Conservation (phyloP, 192 early-diverging fungal genomes). For the Backusella tarrabulga region DNA sequence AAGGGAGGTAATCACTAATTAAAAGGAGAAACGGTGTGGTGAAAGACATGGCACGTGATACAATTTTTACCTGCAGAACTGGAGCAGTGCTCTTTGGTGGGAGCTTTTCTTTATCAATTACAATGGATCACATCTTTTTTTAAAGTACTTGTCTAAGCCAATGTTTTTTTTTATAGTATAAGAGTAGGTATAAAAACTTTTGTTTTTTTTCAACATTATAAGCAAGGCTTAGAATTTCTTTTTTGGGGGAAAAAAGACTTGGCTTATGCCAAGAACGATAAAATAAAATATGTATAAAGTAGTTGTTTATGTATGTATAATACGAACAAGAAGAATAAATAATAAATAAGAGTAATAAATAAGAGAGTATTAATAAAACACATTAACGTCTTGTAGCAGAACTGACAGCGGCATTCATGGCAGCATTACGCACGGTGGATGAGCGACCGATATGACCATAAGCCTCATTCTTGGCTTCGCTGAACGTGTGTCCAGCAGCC, state of each 20-base stretch:
- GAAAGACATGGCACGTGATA: not conserved
- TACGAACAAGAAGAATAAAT: too few relatives aligned
- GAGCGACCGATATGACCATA: conserved; percentile 32
- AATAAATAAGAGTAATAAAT: not conserved
- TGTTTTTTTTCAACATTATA: too few relatives aligned
- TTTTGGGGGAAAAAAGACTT: too few relatives aligned
- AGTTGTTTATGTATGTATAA: too few relatives aligned
- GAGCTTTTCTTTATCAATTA: not conserved
- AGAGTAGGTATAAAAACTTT: too few relatives aligned
- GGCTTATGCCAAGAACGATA: too few relatives aligned
- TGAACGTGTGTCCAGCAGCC: conserved; percentile 68
- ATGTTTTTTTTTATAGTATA: too few relatives aligned
- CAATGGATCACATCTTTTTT: not conserved
- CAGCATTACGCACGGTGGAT: conserved; percentile 16
- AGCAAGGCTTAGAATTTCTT: too few relatives aligned
- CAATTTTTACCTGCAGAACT: too few relatives aligned
- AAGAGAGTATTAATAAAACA: not conserved
- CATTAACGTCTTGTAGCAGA: conserved; percentile 17
- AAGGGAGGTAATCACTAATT: not conserved
- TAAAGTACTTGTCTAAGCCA: too few relatives aligned
- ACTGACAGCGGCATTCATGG: conserved; percentile 16
- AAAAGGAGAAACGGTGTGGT: not conserved
- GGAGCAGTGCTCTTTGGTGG: not conserved
- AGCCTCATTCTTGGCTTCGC: conserved; percentile 61
- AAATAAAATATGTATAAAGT: too few relatives aligned